These are phyloP conservation scores for Scenedesmus sp. DNA, from an alignment of 163 green algal species.

Conservation along the genomic window DNA sequence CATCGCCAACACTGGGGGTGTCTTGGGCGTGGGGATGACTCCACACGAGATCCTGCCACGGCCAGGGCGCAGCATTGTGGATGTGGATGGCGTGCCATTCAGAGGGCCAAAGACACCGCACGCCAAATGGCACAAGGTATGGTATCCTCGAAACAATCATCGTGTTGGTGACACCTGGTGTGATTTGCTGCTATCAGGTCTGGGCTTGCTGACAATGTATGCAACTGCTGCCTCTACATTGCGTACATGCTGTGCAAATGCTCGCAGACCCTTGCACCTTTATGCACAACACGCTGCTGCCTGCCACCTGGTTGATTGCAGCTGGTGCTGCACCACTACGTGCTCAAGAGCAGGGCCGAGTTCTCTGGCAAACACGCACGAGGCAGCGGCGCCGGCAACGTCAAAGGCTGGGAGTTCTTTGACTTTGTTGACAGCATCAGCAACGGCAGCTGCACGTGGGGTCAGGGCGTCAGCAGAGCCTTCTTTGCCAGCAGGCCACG, in stretches of 20 bases:
- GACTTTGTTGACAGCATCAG: slow-evolving; percentile 28
- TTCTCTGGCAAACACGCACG: slow-evolving; percentile 41
- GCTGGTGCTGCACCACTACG: slow-evolving; percentile 56
- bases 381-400: slow-evolving; percentile 49
- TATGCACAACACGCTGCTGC: neutral
- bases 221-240: neutral
- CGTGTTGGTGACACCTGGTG: too few relatives aligned
- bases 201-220: neutral
- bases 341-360: slow-evolving; percentile 51
- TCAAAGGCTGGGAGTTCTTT: slow-evolving; percentile 48
- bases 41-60: slow-evolving; percentile 34
- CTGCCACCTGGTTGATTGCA: neutral
- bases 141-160: too few relatives aligned
- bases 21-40: slow-evolving; percentile 46
- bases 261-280: neutral
- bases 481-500: slow-evolving; percentile 27
- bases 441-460: slow-evolving; percentile 35
- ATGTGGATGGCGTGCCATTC: slow-evolving; percentile 29
- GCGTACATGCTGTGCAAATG: too few relatives aligned
- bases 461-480: slow-evolving; percentile 4
- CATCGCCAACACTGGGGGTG: slow-evolving; percentile 40
- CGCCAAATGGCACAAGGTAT: slow-evolving; percentile 49
- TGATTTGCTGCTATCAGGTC: neutral
- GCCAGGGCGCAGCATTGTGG: neutral
- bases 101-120: slow-evolving; percentile 39